Evolutionary conservation across 2,329 filamentous ascomycete genomes (phyloP).

Genomic region (Chrysoporthe cubensis): DNA sequence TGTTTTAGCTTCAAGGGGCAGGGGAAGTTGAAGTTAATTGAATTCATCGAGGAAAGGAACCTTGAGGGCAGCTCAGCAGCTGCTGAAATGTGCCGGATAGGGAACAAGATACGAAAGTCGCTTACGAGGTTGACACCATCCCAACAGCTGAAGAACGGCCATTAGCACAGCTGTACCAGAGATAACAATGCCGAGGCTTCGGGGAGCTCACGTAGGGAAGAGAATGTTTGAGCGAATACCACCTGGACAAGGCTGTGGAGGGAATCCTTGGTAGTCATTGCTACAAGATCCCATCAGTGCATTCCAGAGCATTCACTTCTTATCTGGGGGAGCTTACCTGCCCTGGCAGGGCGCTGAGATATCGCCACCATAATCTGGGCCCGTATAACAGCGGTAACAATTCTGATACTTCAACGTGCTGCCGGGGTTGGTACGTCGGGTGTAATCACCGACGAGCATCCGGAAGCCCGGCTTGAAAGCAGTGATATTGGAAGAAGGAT

Average conservation of each 20-base stretch:
- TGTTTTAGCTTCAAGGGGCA: neutral
- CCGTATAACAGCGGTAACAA: conserved; percentile 12
- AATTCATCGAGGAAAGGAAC: neutral
- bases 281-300: neutral
- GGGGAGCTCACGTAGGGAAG: conserved; percentile 57
- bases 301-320: neutral
- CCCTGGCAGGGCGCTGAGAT: conserved; percentile 8
- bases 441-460: conserved; percentile 48
- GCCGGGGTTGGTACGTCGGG: conserved; percentile 33
- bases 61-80: neutral
- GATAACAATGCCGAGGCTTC: conserved; percentile 54
- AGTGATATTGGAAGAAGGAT: conserved; percentile 39
- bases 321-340: neutral
- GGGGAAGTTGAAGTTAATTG: neutral
- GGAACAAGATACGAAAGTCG: neutral
- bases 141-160: conserved; percentile 51
- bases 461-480: conserved; percentile 51
- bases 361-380: conserved; percentile 7
- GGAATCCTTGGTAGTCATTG: conserved; percentile 40
- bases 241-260: conserved; percentile 44
- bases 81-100: neutral
- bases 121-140: conserved; percentile 48
- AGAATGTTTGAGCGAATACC: conserved; percentile 52
- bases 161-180: conserved; percentile 52
- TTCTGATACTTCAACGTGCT: conserved; percentile 7